phyloP scores from a whole-genome alignment of 148 eudicot species.

The Linanthus parryae region DNA sequence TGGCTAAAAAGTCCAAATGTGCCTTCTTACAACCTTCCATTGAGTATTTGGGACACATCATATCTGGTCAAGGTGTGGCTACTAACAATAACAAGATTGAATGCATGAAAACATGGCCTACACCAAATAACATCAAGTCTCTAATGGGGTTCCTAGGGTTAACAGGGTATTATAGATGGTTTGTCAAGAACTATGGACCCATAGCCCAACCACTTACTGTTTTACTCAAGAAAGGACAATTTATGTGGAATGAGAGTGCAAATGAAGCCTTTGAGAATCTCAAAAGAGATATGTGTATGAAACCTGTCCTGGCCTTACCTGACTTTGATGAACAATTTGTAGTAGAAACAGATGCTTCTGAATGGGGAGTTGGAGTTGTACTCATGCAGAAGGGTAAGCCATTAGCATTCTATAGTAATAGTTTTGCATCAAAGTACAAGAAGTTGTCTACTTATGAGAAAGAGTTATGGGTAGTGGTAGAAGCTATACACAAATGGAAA shows the following conservation, averaged over 20 bases:
- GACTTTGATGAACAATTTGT: neutral
- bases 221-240: neutral
- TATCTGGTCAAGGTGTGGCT: neutral
- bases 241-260: neutral
- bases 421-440: neutral
- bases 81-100: neutral
- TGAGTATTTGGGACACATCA: neutral
- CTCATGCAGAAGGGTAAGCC: neutral
- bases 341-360: neutral
- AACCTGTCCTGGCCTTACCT: neutral
- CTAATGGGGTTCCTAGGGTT: neutral
- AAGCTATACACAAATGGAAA: neutral
- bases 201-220: neutral
- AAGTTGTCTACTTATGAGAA: neutral
- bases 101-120: neutral
- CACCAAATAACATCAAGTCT: neutral
- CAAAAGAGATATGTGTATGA: neutral
- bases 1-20: neutral
- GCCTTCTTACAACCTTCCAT: neutral
- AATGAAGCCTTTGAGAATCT: neutral
- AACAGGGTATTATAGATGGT: neutral
- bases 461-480: neutral
- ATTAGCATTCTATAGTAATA: neutral
- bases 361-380: neutral
- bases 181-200: neutral